Base-by-base conservation (phyloP, 176 grass and related monocot species). In the Thalia dealbata region DNA sequence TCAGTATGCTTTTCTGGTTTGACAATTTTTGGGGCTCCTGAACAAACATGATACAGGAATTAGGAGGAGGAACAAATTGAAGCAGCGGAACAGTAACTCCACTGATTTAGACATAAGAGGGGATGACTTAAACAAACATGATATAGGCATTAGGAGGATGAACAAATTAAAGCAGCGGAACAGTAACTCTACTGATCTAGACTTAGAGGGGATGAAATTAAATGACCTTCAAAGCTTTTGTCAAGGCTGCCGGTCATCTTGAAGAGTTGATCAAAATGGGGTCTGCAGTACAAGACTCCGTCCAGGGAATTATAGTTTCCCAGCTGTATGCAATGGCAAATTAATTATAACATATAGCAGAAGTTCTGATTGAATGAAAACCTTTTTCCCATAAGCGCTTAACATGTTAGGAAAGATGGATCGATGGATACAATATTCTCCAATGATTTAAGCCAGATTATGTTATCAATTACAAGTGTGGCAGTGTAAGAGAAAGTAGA, bases 141-240 rank as follows among this genome's bases (percentile, higher is more conserved):
- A 38, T 38, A 38, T 63, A 65, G n/a, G n/a, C n/a, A n/a, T n/a
- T n/a, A n/a, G 41, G 16, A 83, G 66, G 71, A 28, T 50, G 73
- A 22, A 26, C 21, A 1, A 28, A 12, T 28, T 71, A 16, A 24
- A 43, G 26, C 35, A 32, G 24, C 27, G 35, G n/a, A 65, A 16
- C 7, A 28, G 14, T 27, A 35, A 65, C 26, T 38, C 27, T n/a
- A n/a, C n/a, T 18, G 8, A 41, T 28, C 30, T 38, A 7, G 7
- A 35, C 1, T 41, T n/a, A n/a, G n/a, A n/a, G 28, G 19, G 52
- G 24, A 7, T 15, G 67, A 76, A 6, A n/a, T 32, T 50, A 11
- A 0, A 3, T 70, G 78, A 93, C 95, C 95, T 79, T 99, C 90
- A 16, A 99, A 99, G 90, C 95, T 99, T 77, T 99, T 99, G 79